Percentiles rank a stretch among this genome's conserved stretches.
Evolutionary conservation across 768 basidiomycete species (phyloP).

Genomic region (Lactarius hengduanensis): DNA sequence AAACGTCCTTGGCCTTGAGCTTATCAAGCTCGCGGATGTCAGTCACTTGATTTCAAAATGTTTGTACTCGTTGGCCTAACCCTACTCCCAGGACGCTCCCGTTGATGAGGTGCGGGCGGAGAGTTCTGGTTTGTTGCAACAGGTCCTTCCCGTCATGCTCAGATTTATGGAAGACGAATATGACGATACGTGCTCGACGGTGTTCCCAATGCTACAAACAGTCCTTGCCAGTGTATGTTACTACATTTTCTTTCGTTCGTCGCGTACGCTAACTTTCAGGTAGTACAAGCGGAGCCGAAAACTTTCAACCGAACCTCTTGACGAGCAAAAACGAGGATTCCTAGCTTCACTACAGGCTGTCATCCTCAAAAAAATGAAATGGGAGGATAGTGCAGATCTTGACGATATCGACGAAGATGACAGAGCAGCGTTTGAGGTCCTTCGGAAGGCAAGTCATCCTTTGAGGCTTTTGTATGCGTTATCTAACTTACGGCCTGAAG

Average conservation of each 20-base stretch:
- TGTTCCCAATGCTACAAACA: slow-evolving; percentile 77
- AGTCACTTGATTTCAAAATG: slow-evolving; percentile 30
- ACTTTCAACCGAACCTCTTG: slow-evolving; percentile 57
- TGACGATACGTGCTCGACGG: slow-evolving; percentile 83
- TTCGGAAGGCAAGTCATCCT: slow-evolving; percentile 68
- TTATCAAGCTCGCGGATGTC: slow-evolving; percentile 84
- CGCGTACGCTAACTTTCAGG: slow-evolving; percentile 4
- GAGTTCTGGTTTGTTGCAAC: slow-evolving; percentile 59
- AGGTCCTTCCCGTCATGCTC: slow-evolving; percentile 77
- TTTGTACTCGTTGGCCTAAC: slow-evolving; percentile 8
- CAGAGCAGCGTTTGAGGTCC: slow-evolving; percentile 71
- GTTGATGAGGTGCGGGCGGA: slow-evolving; percentile 61
- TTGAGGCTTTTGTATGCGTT: slow-evolving; percentile 11
- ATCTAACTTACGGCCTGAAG: slow-evolving; percentile 40
- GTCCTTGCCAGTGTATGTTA: slow-evolving; percentile 69
- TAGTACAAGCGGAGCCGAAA: slow-evolving; percentile 82
- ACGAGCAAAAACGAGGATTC: slow-evolving; percentile 71
- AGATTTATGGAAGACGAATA: slow-evolving; percentile 88
- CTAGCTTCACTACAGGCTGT: slow-evolving; percentile 74
- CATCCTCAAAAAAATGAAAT: slow-evolving; percentile 85
- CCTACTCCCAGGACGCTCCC: slow-evolving; percentile 50
- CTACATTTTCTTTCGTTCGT: neutral
- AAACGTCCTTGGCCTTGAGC: slow-evolving; percentile 77
- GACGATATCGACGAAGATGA: slow-evolving; percentile 90
- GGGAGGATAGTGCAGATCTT: slow-evolving; percentile 77